Percentiles rank a stretch among this genome's conserved stretches.
phyloP scores from a whole-genome alignment of 2,329 filamentous ascomycete species.

The Teratosphaeria viscida region DNA sequence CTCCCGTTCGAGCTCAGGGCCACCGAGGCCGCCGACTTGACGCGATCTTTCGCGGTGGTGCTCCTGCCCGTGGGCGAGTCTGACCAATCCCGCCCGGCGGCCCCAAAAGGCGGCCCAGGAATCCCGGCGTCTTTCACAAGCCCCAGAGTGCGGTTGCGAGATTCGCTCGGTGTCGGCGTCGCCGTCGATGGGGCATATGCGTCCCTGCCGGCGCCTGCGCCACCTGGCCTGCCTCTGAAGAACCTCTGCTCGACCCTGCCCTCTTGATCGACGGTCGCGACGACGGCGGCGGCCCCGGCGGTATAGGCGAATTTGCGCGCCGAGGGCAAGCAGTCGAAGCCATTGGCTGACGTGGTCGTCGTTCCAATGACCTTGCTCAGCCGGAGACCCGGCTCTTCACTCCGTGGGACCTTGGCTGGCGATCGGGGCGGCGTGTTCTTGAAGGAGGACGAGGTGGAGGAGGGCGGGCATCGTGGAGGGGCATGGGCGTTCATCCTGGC shows the following conservation, averaged over 20 bases:
- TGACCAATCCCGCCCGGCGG: slow-evolving; percentile 33
- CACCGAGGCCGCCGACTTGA: slow-evolving; percentile 88
- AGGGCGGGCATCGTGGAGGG: slow-evolving; percentile 49
- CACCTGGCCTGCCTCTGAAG: slow-evolving; percentile 56
- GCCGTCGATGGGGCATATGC: slow-evolving; percentile 8
- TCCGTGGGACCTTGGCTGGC: slow-evolving; percentile 41
- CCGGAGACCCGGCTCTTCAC: slow-evolving; percentile 46
- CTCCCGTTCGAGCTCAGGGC: slow-evolving; percentile 78
- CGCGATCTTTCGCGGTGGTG: slow-evolving; percentile 81
- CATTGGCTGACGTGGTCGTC: slow-evolving; percentile 72
- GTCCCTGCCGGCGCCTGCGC: slow-evolving; percentile 11
- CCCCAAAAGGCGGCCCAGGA: slow-evolving; percentile 34
- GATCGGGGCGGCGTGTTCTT: slow-evolving; percentile 55
- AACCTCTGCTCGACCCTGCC: slow-evolving; percentile 64
- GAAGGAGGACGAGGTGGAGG: slow-evolving; percentile 58
- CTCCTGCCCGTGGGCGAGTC: slow-evolving; percentile 58
- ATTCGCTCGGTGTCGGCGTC: slow-evolving; percentile 17
- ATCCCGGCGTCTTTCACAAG: slow-evolving; percentile 31
- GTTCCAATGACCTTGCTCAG: slow-evolving; percentile 83
- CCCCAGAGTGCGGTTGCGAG: slow-evolving; percentile 14
- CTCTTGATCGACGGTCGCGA: slow-evolving; percentile 66
- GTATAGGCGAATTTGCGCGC: slow-evolving; percentile 72
- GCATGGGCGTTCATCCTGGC: slow-evolving; percentile 29
- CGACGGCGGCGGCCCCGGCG: slow-evolving; percentile 85
- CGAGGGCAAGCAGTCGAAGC: slow-evolving; percentile 69